A percentile compares a stretch with the other conserved stretches of the same genome.
Evolutionary conservation across 495 filamentous ascomycete genomes (phyloP).

Genomic region (Acidiella bohemica): DNA sequence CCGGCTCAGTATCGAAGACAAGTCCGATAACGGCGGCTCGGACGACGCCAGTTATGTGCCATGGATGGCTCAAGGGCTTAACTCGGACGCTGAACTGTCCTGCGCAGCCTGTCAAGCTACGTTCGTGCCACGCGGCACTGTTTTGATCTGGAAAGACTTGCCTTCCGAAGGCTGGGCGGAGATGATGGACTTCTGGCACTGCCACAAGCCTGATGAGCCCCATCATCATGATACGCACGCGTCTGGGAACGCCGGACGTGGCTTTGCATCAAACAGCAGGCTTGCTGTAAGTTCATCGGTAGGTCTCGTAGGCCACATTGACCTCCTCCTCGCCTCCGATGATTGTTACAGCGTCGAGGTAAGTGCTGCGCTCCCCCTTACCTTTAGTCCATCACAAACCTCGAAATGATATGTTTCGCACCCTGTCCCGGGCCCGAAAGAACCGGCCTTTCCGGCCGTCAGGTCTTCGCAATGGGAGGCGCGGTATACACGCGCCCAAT

Average conservation of each 20-base stretch:
- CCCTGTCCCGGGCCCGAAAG: slow-evolving; percentile 16
- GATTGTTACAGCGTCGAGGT: slow-evolving; percentile 57
- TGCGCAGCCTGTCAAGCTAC: slow-evolving; percentile 48
- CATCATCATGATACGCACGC: slow-evolving; percentile 32
- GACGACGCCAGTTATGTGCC: slow-evolving; percentile 38
- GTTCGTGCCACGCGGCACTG: slow-evolving; percentile 32
- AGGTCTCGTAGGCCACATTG: slow-evolving; percentile 69
- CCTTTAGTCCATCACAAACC: neutral
- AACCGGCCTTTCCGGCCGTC: slow-evolving; percentile 16
- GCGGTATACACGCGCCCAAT: slow-evolving; percentile 18
- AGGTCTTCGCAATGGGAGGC: slow-evolving; percentile 2
- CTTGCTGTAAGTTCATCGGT: slow-evolving; percentile 48
- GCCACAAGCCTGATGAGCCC: slow-evolving; percentile 57
- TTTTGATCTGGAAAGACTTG: slow-evolving; percentile 77
- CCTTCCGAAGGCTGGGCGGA: slow-evolving; percentile 97
- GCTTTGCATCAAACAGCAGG: slow-evolving; percentile 59
- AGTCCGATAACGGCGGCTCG: slow-evolving; percentile 21
- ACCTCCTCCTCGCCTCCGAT: slow-evolving; percentile 49
- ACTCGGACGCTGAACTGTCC: slow-evolving; percentile 36
- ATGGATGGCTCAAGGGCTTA: slow-evolving; percentile 61
- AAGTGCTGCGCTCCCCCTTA: slow-evolving; percentile 26
- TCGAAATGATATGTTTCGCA: no score
- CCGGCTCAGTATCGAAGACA: slow-evolving; percentile 50
- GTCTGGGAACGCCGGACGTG: slow-evolving; percentile 35
- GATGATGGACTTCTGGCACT: slow-evolving; percentile 99